Base-by-base conservation (phyloP, 805 yeast genomes). In the Wickerhamomyces ciferrii region DNA sequence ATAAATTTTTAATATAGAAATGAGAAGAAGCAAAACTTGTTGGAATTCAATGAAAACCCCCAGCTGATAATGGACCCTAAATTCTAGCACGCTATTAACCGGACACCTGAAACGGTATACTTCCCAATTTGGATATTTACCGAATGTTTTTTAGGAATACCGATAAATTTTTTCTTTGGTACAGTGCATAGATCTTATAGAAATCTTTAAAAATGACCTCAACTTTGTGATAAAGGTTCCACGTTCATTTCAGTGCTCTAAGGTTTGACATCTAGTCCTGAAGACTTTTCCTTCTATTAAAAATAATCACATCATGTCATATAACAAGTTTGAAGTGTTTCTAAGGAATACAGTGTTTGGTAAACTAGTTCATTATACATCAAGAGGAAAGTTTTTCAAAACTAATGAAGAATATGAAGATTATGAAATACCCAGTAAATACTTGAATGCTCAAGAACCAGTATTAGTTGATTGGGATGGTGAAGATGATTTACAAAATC, bases 381-480 rank as follows among this genome's bases (percentile, higher is more conserved):
- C 31, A 7, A 27, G 11, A 14, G 31, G 31, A 27, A 10, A 27
- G 13, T 13, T 27, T 27, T 27, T 27, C 31, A 27, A 27, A 14
- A 27, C 14, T 27, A 27, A 27, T 27, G 14, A 27, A 27, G 31
- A 27, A 13, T 27, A 27, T 27, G 31, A 27, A 8, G 31, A 27
- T 27, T 27, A 27, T 13, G 11, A 10, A 13, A 14, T 27, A 27
- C 31, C 31, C 4, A 4, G 4, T 4, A 27, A 27, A 27, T 27
- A 27, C 13, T 14, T 27, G 13, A 27, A 27, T 13, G 31, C 31
- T 5, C 4, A 27, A 27, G 14, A 8, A 8, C 31, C 7, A 50
- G 67, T 84, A 58, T 51, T 81, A 5, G 86, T 81, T 9, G 73
- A 68, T 35, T 81, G 77, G 54, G 65, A 69, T 13, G 69, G 66